Base-by-base conservation (phyloP, 176 grass and related monocot species). In the Rhipidocladum racemiflorum region DNA sequence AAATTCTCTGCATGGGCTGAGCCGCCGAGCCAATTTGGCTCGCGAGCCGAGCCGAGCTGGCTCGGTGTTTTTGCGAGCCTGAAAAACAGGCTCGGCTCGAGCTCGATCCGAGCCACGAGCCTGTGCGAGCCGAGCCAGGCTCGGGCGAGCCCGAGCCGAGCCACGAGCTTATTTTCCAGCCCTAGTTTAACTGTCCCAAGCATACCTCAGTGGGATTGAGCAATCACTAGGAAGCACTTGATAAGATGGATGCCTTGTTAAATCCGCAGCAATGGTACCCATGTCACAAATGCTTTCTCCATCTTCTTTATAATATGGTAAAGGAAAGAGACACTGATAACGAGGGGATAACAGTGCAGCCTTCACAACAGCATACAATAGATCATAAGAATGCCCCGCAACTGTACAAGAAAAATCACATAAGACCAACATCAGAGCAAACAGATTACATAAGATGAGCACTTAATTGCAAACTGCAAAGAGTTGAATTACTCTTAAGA, bases 201-300 rank as follows among this genome's bases (percentile, higher is more conserved):
- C 61, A 73, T 94, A 92, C 94, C 92, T 90, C 15, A 74, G 71
- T 50, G 83, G 90, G 35, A 90, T 81, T 48, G 91, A 83, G 42
- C 74, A 38, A 17, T 87, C 74, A 53, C 9, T 72, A 45, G 63
- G 78, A 78, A 70, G 68, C 38, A 70, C 66, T 61, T 74, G 81
- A 64, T 81, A 56, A 80, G 79, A 57, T 70, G 89, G 65, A 90
- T 64, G 62, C 1, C 34, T 44, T 65, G 76, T 77, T 63, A 94
- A 86, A 59, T 86, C 89, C 8, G 59, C 23, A 74, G 85, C n/a
- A 44, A 72, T 74, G 62, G 55, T 71, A 57, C 29, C 79, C 59
- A 82, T 87, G n/a, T 83, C 79, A 87, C 10, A 45, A 21, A 23
- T 66, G 30, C 4, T 57, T 75, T 73, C 72, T 81, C 15, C 84